Conservation (phyloP, 768 basidiomycete species). For the Rhizopogon vinicolor region DNA sequence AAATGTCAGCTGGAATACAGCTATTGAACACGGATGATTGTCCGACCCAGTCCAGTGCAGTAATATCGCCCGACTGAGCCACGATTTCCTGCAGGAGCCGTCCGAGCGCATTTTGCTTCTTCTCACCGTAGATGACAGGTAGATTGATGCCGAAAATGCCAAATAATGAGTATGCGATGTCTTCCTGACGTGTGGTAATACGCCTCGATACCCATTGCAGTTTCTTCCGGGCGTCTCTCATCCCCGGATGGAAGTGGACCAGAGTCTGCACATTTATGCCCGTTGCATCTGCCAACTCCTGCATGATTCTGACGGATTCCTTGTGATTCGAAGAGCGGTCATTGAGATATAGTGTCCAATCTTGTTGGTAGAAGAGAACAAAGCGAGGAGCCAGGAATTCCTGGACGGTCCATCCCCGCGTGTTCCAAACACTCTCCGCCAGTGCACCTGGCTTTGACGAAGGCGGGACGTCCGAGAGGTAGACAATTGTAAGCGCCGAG, state of each 20-base stretch:
- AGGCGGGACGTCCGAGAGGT: too few species aligned
- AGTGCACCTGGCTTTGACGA: background rate
- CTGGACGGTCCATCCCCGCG: conserved; percentile 1
- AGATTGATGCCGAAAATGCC: conserved; percentile 4
- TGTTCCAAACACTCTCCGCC: conserved; percentile 9
- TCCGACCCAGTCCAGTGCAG: background rate
- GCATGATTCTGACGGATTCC: background rate
- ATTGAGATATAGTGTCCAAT: background rate
- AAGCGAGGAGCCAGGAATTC: conserved; percentile 5
- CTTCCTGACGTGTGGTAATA: conserved; percentile 8
- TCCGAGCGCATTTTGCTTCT: background rate
- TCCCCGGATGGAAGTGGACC: background rate
- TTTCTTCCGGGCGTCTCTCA: background rate
- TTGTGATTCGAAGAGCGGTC: background rate
- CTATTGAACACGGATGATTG: background rate
- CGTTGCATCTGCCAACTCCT: background rate
- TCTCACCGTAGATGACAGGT: conserved; percentile 8
- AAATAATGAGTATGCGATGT: conserved; percentile 8
- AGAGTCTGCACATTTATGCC: background rate
- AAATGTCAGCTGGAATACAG: background rate
- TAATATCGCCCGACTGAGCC: background rate
- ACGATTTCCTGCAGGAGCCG: background rate
- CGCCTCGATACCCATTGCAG: conserved; percentile 8
- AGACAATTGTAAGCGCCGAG: too few species aligned
- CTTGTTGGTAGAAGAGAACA: background rate